These are phyloP conservation scores for Monosporascus sp. DNA, from an alignment of 2,329 filamentous ascomycete genomes.

Conservation along the genomic window DNA sequence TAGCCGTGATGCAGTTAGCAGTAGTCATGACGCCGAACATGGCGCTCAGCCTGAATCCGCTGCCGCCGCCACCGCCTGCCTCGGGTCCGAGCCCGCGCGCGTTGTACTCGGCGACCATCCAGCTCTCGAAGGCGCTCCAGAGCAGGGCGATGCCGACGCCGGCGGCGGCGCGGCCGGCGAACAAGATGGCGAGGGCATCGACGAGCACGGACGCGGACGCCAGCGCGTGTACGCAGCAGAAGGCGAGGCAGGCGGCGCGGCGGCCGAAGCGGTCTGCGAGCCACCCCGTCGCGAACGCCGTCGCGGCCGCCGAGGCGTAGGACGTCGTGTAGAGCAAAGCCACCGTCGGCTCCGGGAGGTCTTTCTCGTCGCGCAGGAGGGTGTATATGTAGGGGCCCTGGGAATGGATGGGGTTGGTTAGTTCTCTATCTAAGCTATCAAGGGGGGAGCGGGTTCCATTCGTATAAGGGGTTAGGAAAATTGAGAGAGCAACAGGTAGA, in stretches of 20 bases:
- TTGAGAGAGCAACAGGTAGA: too few relatives aligned
- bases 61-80: constrained; percentile 9
- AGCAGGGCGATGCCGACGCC: constrained; percentile 52
- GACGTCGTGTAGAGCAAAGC: constrained; percentile 37
- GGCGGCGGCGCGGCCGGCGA: constrained; percentile 47
- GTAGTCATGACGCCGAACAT: constrained; percentile 48
- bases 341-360: constrained; percentile 24
- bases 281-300: constrained; percentile 41
- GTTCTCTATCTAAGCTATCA: neutral
- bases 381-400: constrained; percentile 27
- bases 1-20: constrained; percentile 47
- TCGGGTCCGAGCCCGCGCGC: constrained; percentile 34
- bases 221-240: constrained; percentile 48
- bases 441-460: too few relatives aligned
- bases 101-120: constrained; percentile 55
- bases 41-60: constrained; percentile 33
- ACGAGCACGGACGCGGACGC: constrained; percentile 46
- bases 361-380: constrained; percentile 26
- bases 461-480: too few relatives aligned
- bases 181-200: constrained; percentile 34
- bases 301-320: constrained; percentile 39
- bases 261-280: constrained; percentile 47
- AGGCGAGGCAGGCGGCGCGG: constrained; percentile 46
- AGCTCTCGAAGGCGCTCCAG: constrained; percentile 56
- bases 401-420: neutral